These are phyloP conservation scores for Apiospora marii DNA, from an alignment of 2,329 filamentous ascomycete species.

Conservation along the genomic window DNA sequence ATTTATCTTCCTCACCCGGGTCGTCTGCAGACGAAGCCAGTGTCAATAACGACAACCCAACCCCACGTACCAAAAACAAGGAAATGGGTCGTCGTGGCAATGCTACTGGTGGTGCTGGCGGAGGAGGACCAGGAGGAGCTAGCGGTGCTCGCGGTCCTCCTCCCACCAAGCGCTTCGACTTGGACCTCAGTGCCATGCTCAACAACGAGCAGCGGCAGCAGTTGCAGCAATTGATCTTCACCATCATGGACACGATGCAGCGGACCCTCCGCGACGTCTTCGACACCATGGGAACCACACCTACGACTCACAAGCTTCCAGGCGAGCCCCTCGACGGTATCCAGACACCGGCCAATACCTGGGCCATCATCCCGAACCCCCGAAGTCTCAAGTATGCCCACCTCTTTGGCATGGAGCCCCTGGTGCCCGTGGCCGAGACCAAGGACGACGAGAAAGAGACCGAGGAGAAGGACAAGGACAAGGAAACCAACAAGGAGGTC, in stretches of 20 bases:
- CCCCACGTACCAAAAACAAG: constrained; percentile 9
- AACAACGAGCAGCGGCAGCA: constrained; percentile 58
- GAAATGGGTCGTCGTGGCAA: constrained; percentile 19
- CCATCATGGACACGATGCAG: constrained; percentile 64
- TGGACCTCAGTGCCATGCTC: constrained; percentile 60
- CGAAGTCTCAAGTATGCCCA: constrained; percentile 40
- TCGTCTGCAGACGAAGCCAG: constrained; percentile 26
- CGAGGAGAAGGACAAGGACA: constrained; percentile 15
- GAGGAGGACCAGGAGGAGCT: not conserved
- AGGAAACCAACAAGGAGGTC: not conserved
- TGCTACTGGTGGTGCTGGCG: not conserved
- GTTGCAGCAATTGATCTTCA: constrained; percentile 57
- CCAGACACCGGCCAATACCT: constrained; percentile 38
- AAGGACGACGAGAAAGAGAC: constrained; percentile 35
- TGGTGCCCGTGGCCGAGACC: constrained; percentile 31
- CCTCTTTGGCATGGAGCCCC: constrained; percentile 37
- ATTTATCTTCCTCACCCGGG: constrained; percentile 21
- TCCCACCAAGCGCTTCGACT: constrained; percentile 50
- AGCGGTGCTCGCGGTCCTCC: constrained; percentile 3
- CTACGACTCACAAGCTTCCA: constrained; percentile 28
- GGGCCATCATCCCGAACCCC: constrained; percentile 46
- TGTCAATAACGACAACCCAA: constrained; percentile 23
- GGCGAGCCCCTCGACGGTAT: constrained; percentile 40
- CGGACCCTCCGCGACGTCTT: constrained; percentile 61
- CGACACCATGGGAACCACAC: constrained; percentile 50